Evolutionary conservation across 108 stramenopile species (phyloP).

Genomic region (Nitzschia sp.): DNA sequence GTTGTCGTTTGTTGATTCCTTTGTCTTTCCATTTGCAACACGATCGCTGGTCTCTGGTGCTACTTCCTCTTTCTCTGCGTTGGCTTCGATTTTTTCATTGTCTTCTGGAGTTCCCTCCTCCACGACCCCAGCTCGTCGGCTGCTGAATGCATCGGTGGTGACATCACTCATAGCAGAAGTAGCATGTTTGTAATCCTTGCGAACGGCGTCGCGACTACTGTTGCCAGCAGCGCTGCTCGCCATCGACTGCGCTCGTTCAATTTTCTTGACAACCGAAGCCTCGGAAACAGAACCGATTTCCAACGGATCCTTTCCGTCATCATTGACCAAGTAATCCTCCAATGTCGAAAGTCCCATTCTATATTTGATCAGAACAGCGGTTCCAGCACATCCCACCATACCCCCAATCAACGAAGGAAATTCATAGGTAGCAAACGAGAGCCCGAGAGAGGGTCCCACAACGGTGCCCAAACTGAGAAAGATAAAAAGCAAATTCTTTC

Average conservation of each 20-base stretch:
- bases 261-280: background rate
- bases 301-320: background rate
- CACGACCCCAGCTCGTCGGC: background rate
- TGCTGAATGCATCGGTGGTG: background rate
- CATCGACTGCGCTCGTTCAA: background rate
- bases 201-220: background rate
- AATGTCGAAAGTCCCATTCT: slow-evolving; percentile 29
- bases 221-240: background rate
- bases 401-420: slow-evolving; percentile 68
- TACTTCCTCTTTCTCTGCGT: background rate
- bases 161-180: background rate
- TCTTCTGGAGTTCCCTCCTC: background rate
- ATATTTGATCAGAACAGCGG: slow-evolving; percentile 47
- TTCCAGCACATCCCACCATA: slow-evolving; percentile 45
- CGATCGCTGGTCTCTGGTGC: background rate
- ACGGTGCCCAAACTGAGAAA: slow-evolving; percentile 25
- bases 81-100: slow-evolving; percentile 15
- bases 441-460: slow-evolving; percentile 46
- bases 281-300: slow-evolving; percentile 6
- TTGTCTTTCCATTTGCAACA: background rate
- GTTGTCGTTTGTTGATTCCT: background rate
- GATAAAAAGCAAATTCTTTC: slow-evolving; percentile 49
- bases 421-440: slow-evolving; percentile 50
- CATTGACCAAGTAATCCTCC: background rate
- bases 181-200: slow-evolving; percentile 4